A percentile compares a stretch with the other conserved stretches of the same genome.
Conservation (phyloP, 306 rosid species). For the Cucurbita argyrosperma region DNA sequence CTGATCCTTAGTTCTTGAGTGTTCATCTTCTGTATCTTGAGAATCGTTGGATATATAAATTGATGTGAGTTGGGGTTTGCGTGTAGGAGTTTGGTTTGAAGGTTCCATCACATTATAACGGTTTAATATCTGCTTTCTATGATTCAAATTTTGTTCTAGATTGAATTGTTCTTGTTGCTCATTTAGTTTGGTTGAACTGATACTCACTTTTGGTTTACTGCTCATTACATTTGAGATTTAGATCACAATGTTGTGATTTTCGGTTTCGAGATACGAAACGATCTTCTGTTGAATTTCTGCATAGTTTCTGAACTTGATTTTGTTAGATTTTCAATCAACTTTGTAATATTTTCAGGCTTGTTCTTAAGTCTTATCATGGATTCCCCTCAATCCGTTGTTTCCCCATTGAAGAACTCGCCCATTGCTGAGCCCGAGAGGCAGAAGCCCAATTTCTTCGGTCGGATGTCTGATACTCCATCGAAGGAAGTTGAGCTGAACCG, state of each 20-base stretch:
- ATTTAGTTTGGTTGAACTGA: background rate
- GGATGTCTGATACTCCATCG: constrained; percentile 15
- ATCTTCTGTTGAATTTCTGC: background rate
- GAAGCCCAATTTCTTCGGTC: constrained; percentile 15
- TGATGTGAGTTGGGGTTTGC: background rate
- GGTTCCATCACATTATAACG: background rate
- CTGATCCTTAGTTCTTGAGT: background rate
- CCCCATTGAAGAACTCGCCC: constrained; percentile 45
- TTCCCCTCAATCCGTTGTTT: constrained; percentile 41
- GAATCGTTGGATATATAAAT: background rate
- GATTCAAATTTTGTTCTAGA: background rate
- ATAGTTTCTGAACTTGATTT: background rate
- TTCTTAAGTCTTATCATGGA: constrained; percentile 36
- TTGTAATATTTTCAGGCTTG: background rate
- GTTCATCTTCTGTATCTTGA: background rate
- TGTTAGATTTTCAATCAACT: constrained; percentile 22
- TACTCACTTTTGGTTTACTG: background rate
- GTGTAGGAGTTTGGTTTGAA: background rate
- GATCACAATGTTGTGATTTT: constrained; percentile 7
- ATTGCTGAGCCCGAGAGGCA: constrained; percentile 34
- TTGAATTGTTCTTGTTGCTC: background rate
- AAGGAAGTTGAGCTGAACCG: constrained; percentile 35
- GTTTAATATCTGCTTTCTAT: background rate
- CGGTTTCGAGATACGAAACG: background rate
- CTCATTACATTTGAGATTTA: background rate